Base-by-base conservation (phyloP, 1,284 basidiomycete genomes). In the Sparassis latifolia region DNA sequence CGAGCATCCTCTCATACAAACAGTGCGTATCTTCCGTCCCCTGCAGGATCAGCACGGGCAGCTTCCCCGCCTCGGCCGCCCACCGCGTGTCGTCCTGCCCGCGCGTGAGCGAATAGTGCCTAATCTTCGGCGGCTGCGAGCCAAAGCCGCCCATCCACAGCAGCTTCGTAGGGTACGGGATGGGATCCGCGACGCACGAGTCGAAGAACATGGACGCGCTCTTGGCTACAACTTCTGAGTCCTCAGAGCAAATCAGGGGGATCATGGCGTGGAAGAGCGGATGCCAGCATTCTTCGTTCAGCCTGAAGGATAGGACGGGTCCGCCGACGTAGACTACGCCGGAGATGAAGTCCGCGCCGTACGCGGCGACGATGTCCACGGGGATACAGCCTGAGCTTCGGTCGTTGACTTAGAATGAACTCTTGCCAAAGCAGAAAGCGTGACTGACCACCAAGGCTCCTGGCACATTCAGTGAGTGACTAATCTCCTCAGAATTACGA, bases 381-480 rank as follows among this genome's bases (percentile, higher is more conserved):
- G 67, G 61, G 33, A 67, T 62, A 1, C 63, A 62, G 10, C 58
- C 70, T 71, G 50, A 38, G 7, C 9, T 5, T 28, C 28, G 7
- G 39, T 20, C 42, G 44, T 35, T 28, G 29, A 5, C 3, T 28
- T 31, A 28, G 28, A 10, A 20, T 20, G 20, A 20, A 20, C 20
- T 20, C 20, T 20, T 1, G 20, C 20, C 20, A 20, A 20, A 20
- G 20, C 20, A 20, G 20, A 1, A 12, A 12, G 43, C 9, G 2
- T 10, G 33, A 45, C 61, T 46, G 55, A 70, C 71, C 67, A 55
- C 70, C 70, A 5, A 69, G 55, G 52, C 69, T 71, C 71, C 71
- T 73, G 45, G 27, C 37, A 45, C 39, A 3, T 20, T 20, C 20
- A 20, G 20, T 20, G 20, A 20, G 20, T 20, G 20, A 20, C 20